Evolutionary conservation across 2,329 filamentous ascomycete genomes (phyloP).

Genomic region (Diaporthe vaccinii): DNA sequence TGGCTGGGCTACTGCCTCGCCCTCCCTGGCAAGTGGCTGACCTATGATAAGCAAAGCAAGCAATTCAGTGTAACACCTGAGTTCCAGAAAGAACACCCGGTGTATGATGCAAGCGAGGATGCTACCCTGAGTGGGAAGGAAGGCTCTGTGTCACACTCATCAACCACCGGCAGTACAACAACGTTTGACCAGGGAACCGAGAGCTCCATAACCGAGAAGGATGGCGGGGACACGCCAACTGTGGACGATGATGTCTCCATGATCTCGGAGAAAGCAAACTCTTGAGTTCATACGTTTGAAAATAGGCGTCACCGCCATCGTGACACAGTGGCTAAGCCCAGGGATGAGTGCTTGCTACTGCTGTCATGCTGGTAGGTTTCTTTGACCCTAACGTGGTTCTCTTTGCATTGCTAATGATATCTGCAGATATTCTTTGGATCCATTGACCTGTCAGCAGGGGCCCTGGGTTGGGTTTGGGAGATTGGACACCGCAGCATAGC

Average conservation of each 20-base stretch:
- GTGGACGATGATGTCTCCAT: slow-evolving; percentile 10
- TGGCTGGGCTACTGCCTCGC: slow-evolving; percentile 68
- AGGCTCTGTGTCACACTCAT: slow-evolving; percentile 17
- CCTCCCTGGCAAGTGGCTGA: slow-evolving; percentile 56
- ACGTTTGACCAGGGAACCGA: slow-evolving; percentile 7
- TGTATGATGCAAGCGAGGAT: slow-evolving; percentile 13
- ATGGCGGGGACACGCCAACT: neutral
- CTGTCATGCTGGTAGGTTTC: neutral
- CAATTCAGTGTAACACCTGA: slow-evolving; percentile 55
- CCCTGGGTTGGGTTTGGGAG: neutral
- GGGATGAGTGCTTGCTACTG: neutral
- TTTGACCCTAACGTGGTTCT: neutral
- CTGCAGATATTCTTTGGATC: neutral
- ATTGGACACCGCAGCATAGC: neutral
- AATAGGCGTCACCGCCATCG: neutral
- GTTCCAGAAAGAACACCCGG: slow-evolving; percentile 50
- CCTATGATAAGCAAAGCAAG: slow-evolving; percentile 55
- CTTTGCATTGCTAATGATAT: neutral
- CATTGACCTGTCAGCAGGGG: neutral
- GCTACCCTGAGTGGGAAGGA: slow-evolving; percentile 2
- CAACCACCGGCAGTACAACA: slow-evolving; percentile 28
- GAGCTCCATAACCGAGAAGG: neutral
- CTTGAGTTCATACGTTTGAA: slow-evolving; percentile 17
- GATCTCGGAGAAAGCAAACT: slow-evolving; percentile 7
- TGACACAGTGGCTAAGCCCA: neutral